These are phyloP conservation scores for Fusarium graminum DNA, from an alignment of 2,329 filamentous ascomycete species.

Conservation along the genomic window DNA sequence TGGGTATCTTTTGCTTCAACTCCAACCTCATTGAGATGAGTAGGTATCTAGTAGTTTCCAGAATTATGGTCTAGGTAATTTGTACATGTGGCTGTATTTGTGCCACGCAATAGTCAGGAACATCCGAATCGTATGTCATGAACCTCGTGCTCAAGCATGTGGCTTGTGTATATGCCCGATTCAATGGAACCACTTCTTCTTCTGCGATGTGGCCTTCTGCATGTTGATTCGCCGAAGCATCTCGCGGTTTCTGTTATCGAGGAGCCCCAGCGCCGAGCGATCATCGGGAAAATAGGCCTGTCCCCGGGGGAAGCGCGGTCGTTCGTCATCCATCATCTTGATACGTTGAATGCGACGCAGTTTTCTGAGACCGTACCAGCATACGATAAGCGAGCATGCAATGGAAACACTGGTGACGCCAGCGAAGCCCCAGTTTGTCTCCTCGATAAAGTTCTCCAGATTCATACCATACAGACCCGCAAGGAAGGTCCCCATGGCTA, in stretches of 20 bases:
- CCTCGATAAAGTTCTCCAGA: slow-evolving; percentile 97
- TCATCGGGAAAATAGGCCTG: slow-evolving; percentile 56
- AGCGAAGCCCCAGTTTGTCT: slow-evolving; percentile 87
- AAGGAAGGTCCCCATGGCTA: slow-evolving; percentile 93
- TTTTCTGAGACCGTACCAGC: slow-evolving; percentile 85
- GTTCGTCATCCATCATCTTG: slow-evolving; percentile 76
- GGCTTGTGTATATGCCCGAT: background rate
- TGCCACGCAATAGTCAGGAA: slow-evolving; percentile 35
- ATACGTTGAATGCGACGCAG: slow-evolving; percentile 88
- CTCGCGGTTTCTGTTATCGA: slow-evolving; percentile 68
- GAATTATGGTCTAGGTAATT: slow-evolving; percentile 29
- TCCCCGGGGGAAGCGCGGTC: slow-evolving; percentile 55
- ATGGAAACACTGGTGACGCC: slow-evolving; percentile 79
- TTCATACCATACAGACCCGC: slow-evolving; percentile 99
- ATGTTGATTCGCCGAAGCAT: slow-evolving; percentile 65
- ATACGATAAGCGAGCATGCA: slow-evolving; percentile 80
- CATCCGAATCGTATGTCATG: slow-evolving; percentile 24
- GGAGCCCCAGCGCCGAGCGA: slow-evolving; percentile 61
- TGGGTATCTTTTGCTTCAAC: slow-evolving; percentile 38
- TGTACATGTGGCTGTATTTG: slow-evolving; percentile 34
- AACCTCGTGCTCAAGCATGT: slow-evolving; percentile 21
- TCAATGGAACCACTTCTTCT: slow-evolving; percentile 51
- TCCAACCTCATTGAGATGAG: slow-evolving; percentile 49
- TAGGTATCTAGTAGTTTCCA: slow-evolving; percentile 42
- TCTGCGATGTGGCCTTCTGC: slow-evolving; percentile 59